Evolutionary conservation across 148 eudicot genomes (phyloP).

Genomic region (Persicaria tinctoria): DNA sequence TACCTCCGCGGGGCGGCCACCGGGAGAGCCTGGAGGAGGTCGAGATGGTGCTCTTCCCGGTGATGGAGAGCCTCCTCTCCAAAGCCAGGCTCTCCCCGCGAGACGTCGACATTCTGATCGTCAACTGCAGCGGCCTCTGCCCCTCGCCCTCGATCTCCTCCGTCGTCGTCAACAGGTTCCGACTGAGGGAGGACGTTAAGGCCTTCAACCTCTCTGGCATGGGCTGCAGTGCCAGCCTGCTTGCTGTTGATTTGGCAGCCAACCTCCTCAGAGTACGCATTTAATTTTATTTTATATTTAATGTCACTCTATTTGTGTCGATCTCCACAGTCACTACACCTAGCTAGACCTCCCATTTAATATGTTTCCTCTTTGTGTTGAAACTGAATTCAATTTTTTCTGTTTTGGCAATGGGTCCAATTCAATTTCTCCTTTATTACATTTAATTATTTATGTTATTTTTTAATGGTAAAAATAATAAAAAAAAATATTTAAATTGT

Average conservation of each 20-base stretch:
- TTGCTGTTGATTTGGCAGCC: slow-evolving; percentile 41
- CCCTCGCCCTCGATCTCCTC: slow-evolving; percentile 63
- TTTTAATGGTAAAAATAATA: no score
- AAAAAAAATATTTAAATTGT: no score
- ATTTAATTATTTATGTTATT: no score
- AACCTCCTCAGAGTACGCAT: slow-evolving; percentile 28
- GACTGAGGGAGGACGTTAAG: slow-evolving; percentile 50
- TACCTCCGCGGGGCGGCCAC: slow-evolving; percentile 54
- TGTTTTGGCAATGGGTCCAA: no score
- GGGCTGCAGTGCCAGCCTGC: slow-evolving; percentile 85
- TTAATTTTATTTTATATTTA: background rate
- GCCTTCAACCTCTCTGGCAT: slow-evolving; percentile 61
- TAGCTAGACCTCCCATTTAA: no score
- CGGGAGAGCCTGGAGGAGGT: slow-evolving; percentile 46
- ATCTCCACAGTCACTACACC: no score
- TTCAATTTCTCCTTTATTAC: no score
- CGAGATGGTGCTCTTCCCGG: slow-evolving; percentile 56
- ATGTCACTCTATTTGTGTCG: no score
- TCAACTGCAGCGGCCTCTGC: slow-evolving; percentile 75
- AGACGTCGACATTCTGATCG: slow-evolving; percentile 58
- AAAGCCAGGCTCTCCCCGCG: slow-evolving; percentile 37
- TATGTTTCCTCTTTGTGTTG: no score
- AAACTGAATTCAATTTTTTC: no score
- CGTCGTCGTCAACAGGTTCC: slow-evolving; percentile 41
- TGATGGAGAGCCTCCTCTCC: slow-evolving; percentile 51